Conservation (phyloP, 2,329 filamentous ascomycete genomes). For the Penicillium freii region DNA sequence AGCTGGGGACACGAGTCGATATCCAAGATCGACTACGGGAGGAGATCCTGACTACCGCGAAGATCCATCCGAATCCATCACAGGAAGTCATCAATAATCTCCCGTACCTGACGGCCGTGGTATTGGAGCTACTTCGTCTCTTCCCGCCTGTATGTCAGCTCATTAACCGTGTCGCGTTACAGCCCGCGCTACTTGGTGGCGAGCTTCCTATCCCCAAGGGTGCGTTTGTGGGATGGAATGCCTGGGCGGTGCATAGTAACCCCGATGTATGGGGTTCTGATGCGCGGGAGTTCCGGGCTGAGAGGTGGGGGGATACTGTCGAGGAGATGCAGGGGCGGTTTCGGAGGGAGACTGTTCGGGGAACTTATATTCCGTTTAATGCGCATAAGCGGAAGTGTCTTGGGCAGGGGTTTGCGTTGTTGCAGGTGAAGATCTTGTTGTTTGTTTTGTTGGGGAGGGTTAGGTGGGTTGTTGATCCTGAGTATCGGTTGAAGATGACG, state of each 20-base stretch:
- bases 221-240: conserved; percentile 45
- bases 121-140: conserved; percentile 50
- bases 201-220: conserved; percentile 35
- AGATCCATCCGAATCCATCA: conserved; percentile 10
- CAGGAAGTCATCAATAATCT: conserved; percentile 35
- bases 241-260: conserved; percentile 43
- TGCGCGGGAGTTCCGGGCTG: conserved; percentile 35
- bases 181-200: conserved; percentile 27
- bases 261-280: conserved; percentile 32
- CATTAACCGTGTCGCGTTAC: conserved; percentile 45
- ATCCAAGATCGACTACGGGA: conserved; percentile 33
- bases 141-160: conserved; percentile 52
- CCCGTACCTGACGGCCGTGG: conserved; percentile 45
- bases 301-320: conserved; percentile 39
- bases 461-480: conserved; percentile 23
- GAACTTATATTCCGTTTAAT: conserved; percentile 34
- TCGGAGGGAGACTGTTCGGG: conserved; percentile 26
- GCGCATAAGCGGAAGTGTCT: conserved; percentile 31
- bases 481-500: conserved; percentile 27
- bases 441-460: conserved; percentile 25
- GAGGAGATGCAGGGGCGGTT: conserved; percentile 30
- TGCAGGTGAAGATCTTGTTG: conserved; percentile 28
- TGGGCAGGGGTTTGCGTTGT: conserved; percentile 31
- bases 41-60: conserved; percentile 27
- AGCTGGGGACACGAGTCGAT: conserved; percentile 36